A percentile compares a stretch with the other conserved stretches of the same genome.
phyloP scores from a whole-genome alignment of 1,284 basidiomycete species.

The Irpex rosettiformis region DNA sequence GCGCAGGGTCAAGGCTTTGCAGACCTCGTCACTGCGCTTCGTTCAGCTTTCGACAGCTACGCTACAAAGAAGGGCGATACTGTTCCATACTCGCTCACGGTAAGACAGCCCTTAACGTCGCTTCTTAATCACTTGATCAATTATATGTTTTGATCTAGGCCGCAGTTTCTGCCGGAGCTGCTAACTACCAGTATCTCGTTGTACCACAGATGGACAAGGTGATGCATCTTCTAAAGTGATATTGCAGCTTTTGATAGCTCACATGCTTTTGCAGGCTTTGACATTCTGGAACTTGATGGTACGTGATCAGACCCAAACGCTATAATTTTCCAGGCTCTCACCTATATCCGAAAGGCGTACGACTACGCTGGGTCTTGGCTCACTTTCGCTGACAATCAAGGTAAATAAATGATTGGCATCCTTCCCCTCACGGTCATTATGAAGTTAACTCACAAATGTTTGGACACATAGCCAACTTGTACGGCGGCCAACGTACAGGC shows the following conservation, averaged over 20 bases:
- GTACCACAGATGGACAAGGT: constrained; percentile 69
- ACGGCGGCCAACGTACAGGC: constrained; percentile 55
- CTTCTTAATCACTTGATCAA: neutral
- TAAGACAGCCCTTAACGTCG: constrained; percentile 11
- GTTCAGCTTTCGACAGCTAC: constrained; percentile 51
- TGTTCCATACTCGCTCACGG: constrained; percentile 56
- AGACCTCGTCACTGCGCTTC: constrained; percentile 52
- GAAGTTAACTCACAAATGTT: neutral
- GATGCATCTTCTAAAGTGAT: neutral
- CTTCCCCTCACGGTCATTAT: neutral
- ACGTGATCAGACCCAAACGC: neutral
- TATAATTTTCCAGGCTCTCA: constrained; percentile 28
- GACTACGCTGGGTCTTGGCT: constrained; percentile 76
- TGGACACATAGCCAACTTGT: constrained; percentile 58
- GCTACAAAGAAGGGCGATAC: constrained; percentile 54
- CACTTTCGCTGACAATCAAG: constrained; percentile 67
- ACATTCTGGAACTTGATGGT: constrained; percentile 87
- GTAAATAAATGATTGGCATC: constrained; percentile 6
- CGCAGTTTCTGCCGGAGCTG: constrained; percentile 60
- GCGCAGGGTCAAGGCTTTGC: constrained; percentile 58
- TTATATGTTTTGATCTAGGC: constrained; percentile 20
- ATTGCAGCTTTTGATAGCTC: neutral
- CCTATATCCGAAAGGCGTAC: constrained; percentile 50
- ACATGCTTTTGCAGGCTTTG: constrained; percentile 28
- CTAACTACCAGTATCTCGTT: constrained; percentile 63